Base-by-base conservation (phyloP, 495 filamentous ascomycete species). In the Chaetomidium leptoderma region DNA sequence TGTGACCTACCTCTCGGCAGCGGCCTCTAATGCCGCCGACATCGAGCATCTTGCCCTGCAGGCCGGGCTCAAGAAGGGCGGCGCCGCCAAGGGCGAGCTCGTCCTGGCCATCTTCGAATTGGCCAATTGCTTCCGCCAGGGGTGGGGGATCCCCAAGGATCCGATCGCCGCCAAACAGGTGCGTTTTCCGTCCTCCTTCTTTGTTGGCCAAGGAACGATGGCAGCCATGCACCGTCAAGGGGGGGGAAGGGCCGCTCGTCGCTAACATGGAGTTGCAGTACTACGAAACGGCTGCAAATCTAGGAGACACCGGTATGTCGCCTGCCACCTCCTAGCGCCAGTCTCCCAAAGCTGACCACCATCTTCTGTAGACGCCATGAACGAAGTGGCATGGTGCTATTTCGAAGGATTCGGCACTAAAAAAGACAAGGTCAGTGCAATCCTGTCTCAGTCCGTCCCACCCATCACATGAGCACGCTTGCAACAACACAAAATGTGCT, bases 401-500 rank as follows among this genome's bases (percentile, higher is more conserved):
- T 70, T 92, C 19, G 88, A 96, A 66, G 93, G 93, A 13, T 96
- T 95, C 72, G 93, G 93, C 24, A 89, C 88, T 57, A 91, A 89
- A 72, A 99, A 97, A 72, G 90, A 97, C 74, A 96, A 95, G 88
- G 93, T 97, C 75, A 69, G 89, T n/a, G n/a, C n/a, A n/a, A n/a
- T 85, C 85, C 39, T 44, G 24, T 51, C 54, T 29, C 39, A 29
- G 29, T 26, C 44, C 40, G n/a, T 42, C 42, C 19, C 36, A 6
- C 10, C 11, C 48, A 24, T n/a, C 24, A 19, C 21, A 40, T n/a
- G n/a, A n/a, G n/a, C n/a, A n/a, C n/a, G n/a, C n/a, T n/a, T n/a
- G n/a, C n/a, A n/a, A n/a, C n/a, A n/a, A n/a, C n/a, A n/a, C n/a
- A n/a, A n/a, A n/a, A n/a, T n/a, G n/a, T n/a, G n/a, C n/a, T n/a